These are phyloP conservation scores for Mycena citricolor DNA, from an alignment of 1,284 basidiomycete species.

Conservation along the genomic window DNA sequence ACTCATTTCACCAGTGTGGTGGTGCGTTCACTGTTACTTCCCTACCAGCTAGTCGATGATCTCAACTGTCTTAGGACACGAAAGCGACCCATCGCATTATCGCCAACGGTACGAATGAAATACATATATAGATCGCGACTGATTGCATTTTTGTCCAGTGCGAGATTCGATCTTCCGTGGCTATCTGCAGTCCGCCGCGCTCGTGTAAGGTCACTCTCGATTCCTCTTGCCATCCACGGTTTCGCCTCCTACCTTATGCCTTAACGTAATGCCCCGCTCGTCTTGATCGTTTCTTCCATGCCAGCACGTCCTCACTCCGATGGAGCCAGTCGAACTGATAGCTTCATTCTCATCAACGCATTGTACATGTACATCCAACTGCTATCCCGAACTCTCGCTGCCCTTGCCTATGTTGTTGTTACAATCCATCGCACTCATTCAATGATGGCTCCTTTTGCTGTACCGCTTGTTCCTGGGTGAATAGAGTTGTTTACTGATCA, in stretches of 20 bases:
- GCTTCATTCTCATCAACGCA: too few relatives aligned
- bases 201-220: constrained; percentile 41
- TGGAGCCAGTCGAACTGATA: too few relatives aligned
- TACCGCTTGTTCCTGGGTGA: too few relatives aligned
- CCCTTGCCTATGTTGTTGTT: too few relatives aligned
- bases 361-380: too few relatives aligned
- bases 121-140: constrained; percentile 16
- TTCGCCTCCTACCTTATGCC: constrained; percentile 12
- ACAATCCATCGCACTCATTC: too few relatives aligned
- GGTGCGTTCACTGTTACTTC: constrained; percentile 42
- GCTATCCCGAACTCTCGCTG: too few relatives aligned
- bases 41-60: constrained; percentile 6
- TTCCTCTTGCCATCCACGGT: neutral
- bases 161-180: constrained; percentile 73
- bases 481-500: too few relatives aligned
- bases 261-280: constrained; percentile 18
- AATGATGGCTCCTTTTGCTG: too few relatives aligned
- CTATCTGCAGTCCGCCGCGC: constrained; percentile 68
- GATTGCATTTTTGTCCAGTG: constrained; percentile 39
- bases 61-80: constrained; percentile 54
- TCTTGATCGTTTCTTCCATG: too few relatives aligned
- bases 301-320: too few relatives aligned
- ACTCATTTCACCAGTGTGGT: constrained; percentile 80
- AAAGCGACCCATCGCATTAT: constrained; percentile 80
- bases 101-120: constrained; percentile 61